Base-by-base conservation (phyloP, 345 rosid species). In the Abelmoschus esculentus region DNA sequence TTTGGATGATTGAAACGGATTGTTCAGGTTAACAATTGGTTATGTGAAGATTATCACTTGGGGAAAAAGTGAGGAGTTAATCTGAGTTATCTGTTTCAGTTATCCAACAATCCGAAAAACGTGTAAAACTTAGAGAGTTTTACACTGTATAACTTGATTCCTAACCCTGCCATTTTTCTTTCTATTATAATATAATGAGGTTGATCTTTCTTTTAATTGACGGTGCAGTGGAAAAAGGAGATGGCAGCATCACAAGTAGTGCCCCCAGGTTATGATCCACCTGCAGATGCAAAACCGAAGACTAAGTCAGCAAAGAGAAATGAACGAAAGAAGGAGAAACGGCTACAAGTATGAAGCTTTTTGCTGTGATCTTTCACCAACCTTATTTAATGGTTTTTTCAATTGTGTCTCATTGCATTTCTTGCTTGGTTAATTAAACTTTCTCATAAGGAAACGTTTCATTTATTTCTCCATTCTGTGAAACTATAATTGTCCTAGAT, bases 291-390 rank as follows among this genome's bases (percentile, higher is more conserved):
- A 65, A 95, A 88, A 73, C 84, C 96, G n/a, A 95, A 88, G 83
- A 84, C 92, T 1, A 91, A 95, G 76, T 60, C 97, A 40, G 93
- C 82, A 1, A 91, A 87, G 80, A 89, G 85, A 76, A 90, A 95
- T 19, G 98, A 89, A 75, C 83, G 96, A 49, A 95, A 86, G 88
- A 91, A 87, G 86, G 98, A 95, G 86, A 91, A 91, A 83, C 78
- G 87, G 76, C 74, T 82, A 58, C 96, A 90, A 93, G 98, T 88
- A 64, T 77, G 62, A 62, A 53, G 62, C 50, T 71, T 54, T 13
- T 54, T 54, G 28, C 59, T 9, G 1, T 54, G 12, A 34, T 28
- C 17, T 49, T 69, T 38, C 56, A 29, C 17, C n/a, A 7, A n/a
- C 54, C n/a, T 49, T 3, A n/a, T 5, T 66, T 49, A 29, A 9